A percentile compares a stretch with the other conserved stretches of the same genome.
Evolutionary conservation across 1,284 basidiomycete species (phyloP).

Genomic region (Phylloporus gajari): DNA sequence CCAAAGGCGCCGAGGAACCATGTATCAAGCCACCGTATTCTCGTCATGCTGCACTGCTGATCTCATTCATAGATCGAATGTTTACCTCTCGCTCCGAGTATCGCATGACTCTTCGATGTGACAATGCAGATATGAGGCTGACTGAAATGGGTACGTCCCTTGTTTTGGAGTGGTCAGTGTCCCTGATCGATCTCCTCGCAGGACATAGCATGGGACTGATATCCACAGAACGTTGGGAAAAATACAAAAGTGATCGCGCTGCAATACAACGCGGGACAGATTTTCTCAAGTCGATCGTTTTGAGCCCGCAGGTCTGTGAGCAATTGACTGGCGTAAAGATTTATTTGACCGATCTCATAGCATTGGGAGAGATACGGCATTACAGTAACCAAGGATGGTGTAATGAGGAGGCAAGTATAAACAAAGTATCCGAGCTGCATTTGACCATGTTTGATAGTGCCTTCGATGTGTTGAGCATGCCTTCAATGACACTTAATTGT

Average conservation of each 20-base stretch:
- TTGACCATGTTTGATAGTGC: conserved; percentile 57
- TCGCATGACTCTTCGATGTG: conserved; percentile 85
- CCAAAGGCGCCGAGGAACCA: conserved; percentile 89
- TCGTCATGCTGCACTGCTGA: conserved; percentile 15
- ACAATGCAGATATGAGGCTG: conserved; percentile 87
- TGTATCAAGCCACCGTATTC: conserved; percentile 56
- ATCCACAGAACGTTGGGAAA: conserved; percentile 70
- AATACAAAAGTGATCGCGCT: conserved; percentile 58
- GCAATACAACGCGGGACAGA: conserved; percentile 64
- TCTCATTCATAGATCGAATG: conserved; percentile 77
- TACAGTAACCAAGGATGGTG: conserved; percentile 67
- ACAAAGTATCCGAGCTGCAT: background rate
- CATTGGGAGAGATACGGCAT: conserved; percentile 71
- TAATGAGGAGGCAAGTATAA: conserved; percentile 62
- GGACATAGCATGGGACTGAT: conserved; percentile 68
- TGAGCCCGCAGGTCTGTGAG: conserved; percentile 69
- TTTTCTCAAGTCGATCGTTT: conserved; percentile 57
- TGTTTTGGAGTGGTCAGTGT: background rate
- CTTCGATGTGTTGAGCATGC: conserved; percentile 79
- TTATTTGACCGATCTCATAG: conserved; percentile 43
- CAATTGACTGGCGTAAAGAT: background rate
- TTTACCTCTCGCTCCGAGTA: conserved; percentile 93
- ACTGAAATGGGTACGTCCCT: conserved; percentile 71
- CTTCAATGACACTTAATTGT: conserved; percentile 59
- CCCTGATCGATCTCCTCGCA: conserved; percentile 32